Conservation (phyloP, 1,284 basidiomycete species). For the Rhodotorula sp. region DNA sequence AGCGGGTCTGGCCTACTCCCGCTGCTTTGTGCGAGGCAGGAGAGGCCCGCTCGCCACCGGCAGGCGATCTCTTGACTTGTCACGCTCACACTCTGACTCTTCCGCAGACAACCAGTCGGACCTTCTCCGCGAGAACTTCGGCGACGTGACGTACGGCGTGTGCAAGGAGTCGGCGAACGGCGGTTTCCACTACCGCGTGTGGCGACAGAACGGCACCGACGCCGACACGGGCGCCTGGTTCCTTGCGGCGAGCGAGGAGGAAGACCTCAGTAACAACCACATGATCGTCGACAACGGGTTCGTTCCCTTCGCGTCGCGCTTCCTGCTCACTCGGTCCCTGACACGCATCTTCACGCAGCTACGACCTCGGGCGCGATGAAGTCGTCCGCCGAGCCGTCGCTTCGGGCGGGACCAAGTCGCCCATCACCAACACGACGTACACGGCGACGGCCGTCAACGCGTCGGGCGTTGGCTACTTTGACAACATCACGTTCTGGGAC, state of each 20-base stretch:
- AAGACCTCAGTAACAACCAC: conserved; percentile 51
- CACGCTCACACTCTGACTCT: not conserved
- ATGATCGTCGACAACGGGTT: conserved; percentile 63
- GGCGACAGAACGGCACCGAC: conserved; percentile 54
- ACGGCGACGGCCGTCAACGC: conserved; percentile 50
- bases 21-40: too few relatives aligned
- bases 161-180: conserved; percentile 83
- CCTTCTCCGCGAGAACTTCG: conserved; percentile 77
- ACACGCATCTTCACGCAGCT: conserved; percentile 26
- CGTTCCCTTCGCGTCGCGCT: not conserved
- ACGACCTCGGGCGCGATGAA: conserved; percentile 63
- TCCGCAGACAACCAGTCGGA: conserved; percentile 69
- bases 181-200: conserved; percentile 89
- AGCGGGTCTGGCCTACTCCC: not conserved
- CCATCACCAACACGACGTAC: conserved; percentile 61
- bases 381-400: conserved; percentile 76
- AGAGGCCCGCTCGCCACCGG: too few relatives aligned
- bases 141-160: conserved; percentile 69
- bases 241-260: conserved; percentile 59
- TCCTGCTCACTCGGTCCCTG: not conserved
- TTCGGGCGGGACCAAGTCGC: conserved; percentile 58
- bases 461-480: conserved; percentile 41
- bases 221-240: conserved; percentile 71
- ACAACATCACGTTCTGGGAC: conserved; percentile 55
- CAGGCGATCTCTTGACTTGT: not conserved